Evolutionary conservation across 2,329 filamentous ascomycete species (phyloP).

Genomic region (Cordyceps militaris): DNA sequence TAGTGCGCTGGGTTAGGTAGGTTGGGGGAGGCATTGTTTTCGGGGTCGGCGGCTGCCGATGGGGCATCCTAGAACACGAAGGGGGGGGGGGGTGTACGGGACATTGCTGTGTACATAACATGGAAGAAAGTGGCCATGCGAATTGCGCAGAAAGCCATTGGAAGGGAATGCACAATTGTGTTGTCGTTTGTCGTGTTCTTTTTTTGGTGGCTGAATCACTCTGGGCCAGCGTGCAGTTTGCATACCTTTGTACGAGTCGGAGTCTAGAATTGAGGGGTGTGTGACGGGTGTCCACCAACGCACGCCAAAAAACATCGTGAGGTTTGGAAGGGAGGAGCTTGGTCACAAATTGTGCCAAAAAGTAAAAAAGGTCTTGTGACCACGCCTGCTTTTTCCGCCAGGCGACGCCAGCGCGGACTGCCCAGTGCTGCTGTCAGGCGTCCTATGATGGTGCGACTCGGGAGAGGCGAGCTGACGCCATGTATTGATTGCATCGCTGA

Average conservation of each 20-base stretch:
- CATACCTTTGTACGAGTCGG: no score
- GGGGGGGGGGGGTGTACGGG: background rate
- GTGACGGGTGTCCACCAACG: no score
- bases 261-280: no score
- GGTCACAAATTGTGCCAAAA: background rate
- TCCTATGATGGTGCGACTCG: background rate
- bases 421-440: background rate
- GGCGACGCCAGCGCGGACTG: background rate
- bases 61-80: background rate
- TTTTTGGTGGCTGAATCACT: background rate
- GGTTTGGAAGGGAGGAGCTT: background rate
- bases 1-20: conserved; percentile 8
- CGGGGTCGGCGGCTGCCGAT: conserved; percentile 8
- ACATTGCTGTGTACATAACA: background rate
- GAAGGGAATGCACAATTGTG: background rate
- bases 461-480: background rate
- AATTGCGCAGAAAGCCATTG: background rate
- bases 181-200: background rate
- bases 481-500: background rate
- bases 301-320: conserved; percentile 6
- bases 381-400: background rate
- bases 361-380: conserved; percentile 4
- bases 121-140: background rate
- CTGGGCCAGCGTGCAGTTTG: no score
- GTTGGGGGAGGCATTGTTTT: conserved; percentile 1